A percentile compares a stretch with the other conserved stretches of the same genome.
These are phyloP conservation scores for Irpex lacteus DNA, from an alignment of 1,284 basidiomycete species.

Conservation along the genomic window DNA sequence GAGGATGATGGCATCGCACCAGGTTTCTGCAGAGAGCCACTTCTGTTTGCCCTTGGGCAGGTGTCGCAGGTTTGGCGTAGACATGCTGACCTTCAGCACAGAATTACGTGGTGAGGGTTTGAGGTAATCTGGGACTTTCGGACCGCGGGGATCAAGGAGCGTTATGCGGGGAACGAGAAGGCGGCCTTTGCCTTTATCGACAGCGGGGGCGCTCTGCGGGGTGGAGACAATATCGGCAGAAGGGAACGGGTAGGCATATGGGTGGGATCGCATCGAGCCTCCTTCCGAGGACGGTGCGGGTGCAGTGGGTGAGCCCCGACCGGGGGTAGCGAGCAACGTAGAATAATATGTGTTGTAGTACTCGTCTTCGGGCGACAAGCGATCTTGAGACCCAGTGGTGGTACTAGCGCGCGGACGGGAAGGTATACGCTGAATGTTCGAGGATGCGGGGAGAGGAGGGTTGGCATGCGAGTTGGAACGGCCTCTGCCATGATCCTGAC, in stretches of 20 bases:
- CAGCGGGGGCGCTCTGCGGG: slow-evolving; percentile 16
- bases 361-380: slow-evolving; percentile 14
- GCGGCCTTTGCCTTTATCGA: slow-evolving; percentile 21
- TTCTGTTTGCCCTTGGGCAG: slow-evolving; percentile 46
- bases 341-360: slow-evolving; percentile 20
- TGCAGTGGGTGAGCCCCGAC: slow-evolving; percentile 7
- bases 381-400: slow-evolving; percentile 3
- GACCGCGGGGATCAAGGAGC: slow-evolving; percentile 20
- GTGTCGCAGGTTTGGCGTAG: slow-evolving; percentile 58
- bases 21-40: slow-evolving; percentile 71
- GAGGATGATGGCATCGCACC: slow-evolving; percentile 76
- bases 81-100: slow-evolving; percentile 49
- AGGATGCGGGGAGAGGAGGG: slow-evolving; percentile 4
- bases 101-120: slow-evolving; percentile 21
- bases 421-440: slow-evolving; percentile 1
- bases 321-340: slow-evolving; percentile 17
- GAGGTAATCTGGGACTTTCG: slow-evolving; percentile 19
- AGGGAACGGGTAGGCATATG: slow-evolving; percentile 26
- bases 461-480: slow-evolving; percentile 6
- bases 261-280: slow-evolving; percentile 1
- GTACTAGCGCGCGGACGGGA: slow-evolving; percentile 10
- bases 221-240: slow-evolving; percentile 17
- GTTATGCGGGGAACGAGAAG: slow-evolving; percentile 17
- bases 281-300: background rate
- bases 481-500: slow-evolving; percentile 5